Base-by-base conservation (phyloP, 2,329 filamentous ascomycete genomes). In the Immersiporthe knoxdaviesiana region DNA sequence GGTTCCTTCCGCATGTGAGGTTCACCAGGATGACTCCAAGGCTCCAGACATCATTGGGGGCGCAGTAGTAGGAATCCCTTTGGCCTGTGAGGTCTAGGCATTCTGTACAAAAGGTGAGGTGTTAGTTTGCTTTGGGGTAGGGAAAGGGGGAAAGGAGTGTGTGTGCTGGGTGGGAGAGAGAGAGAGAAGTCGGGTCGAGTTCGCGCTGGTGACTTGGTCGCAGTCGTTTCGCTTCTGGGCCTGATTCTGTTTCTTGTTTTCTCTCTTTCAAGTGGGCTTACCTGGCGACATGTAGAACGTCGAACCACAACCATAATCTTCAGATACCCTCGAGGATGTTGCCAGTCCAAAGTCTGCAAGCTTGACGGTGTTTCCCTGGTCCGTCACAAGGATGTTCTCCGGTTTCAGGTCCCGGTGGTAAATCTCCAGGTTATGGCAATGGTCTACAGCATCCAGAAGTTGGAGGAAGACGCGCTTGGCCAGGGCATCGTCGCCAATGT, bases 241-340 rank as follows among this genome's bases (percentile, higher is more conserved):
- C 70, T 63, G 24, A 18, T 35, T 35, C 35, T n/a, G n/a, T n/a
- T n/a, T n/a, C n/a, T n/a, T n/a, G n/a, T n/a, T n/a, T n/a, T n/a
- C n/a, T n/a, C n/a, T n/a, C n/a, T n/a, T 47, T 65, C 59, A 63
- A 72, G 62, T 70, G 73, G 73, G 84, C 88, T 80, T 91, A 97
- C 95, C 95, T 88, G 96, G 96, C 78, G 94, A 97, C 96, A 98
- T 99, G 84, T 99, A 99, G 77, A 98, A 98, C 18, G 95, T 98
- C 41, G 96, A 98, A 72, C 96, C 96, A 79, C 96, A 99, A 77
- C 96, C 96, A 81, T 97, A 97, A 80, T 99, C 96, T 75, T 94
- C 92, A 73, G 95, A 97, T 74, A 91, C 85, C 73, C 89, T 86
- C 73, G 95, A 92, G 69, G 89, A 90, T 32, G 94, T 98, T 70